These are phyloP conservation scores for Thielaviopsis populi DNA, from an alignment of 2,329 filamentous ascomycete genomes.

Conservation along the genomic window DNA sequence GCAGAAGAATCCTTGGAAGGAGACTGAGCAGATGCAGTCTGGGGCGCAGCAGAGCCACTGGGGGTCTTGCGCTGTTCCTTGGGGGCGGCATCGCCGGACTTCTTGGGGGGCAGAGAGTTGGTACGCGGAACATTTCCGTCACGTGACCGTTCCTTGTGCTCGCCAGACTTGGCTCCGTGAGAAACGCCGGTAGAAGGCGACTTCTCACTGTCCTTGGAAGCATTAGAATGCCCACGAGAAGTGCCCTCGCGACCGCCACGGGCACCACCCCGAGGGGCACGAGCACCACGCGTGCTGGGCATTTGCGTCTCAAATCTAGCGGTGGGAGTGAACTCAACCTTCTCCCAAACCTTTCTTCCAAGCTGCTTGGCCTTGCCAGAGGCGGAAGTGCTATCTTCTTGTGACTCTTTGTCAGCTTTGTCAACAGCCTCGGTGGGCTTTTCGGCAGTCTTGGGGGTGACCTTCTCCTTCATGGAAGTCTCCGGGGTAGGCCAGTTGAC, in stretches of 20 bases:
- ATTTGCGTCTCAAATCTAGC: constrained; percentile 79
- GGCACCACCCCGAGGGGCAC: constrained; percentile 32
- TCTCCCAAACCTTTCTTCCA: constrained; percentile 71
- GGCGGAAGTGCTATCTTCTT: constrained; percentile 34
- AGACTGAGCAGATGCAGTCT: constrained; percentile 3
- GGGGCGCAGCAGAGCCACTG: constrained; percentile 23
- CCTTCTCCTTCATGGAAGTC: constrained; percentile 52
- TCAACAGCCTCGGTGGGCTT: constrained; percentile 47
- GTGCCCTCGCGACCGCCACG: constrained; percentile 24
- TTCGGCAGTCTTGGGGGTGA: constrained; percentile 45
- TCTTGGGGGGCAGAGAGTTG: constrained; percentile 24
- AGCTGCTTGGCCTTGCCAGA: constrained; percentile 35
- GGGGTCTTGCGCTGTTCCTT: constrained; percentile 35
- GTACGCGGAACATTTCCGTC: constrained; percentile 21
- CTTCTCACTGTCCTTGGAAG: constrained; percentile 28
- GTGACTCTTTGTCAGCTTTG: constrained; percentile 50
- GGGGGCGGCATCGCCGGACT: constrained; percentile 26
- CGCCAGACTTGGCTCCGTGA: constrained; percentile 10
- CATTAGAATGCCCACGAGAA: constrained; percentile 20
- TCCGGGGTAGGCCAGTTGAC: constrained; percentile 85
- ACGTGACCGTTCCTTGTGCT: constrained; percentile 14
- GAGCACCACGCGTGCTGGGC: constrained; percentile 36
- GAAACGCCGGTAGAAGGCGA: constrained; percentile 20
- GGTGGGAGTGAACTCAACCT: constrained; percentile 66
- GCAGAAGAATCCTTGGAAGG: constrained; percentile 27